A percentile compares a stretch with the other conserved stretches of the same genome.
Evolutionary conservation across 148 eudicot genomes (phyloP).

Genomic region (Rhododendron griersonianum): DNA sequence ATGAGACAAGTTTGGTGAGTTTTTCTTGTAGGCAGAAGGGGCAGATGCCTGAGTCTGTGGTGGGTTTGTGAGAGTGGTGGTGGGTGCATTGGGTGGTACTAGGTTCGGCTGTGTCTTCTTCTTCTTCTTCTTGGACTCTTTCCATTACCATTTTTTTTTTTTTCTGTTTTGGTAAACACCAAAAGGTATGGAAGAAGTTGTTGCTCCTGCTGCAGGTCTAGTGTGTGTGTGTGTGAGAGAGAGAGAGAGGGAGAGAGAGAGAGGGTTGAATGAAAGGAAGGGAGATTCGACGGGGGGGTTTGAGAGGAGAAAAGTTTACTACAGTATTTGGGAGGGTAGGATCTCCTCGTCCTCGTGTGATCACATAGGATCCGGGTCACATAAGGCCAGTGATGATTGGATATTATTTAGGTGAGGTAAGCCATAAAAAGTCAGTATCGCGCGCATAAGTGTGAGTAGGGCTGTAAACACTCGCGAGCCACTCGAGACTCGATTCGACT

Average conservation of each 20-base stretch:
- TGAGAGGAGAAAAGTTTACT: neutral
- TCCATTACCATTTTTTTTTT: constrained; percentile 38
- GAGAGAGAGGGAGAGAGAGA: neutral
- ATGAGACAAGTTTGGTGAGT: constrained; percentile 73
- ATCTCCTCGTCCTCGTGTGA: neutral
- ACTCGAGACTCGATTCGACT: too few relatives aligned
- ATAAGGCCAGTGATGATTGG: neutral
- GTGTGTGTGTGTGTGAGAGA: too few relatives aligned
- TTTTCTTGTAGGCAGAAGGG: constrained; percentile 87
- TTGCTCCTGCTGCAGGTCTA: neutral
- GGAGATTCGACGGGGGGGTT: neutral
- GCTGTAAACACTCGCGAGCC: too few relatives aligned
- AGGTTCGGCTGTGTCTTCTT: constrained; percentile 46
- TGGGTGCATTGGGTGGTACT: constrained; percentile 40
- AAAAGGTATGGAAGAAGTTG: neutral
- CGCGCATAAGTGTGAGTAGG: too few relatives aligned
- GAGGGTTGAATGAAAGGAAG: neutral
- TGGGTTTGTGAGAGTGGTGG: constrained; percentile 58
- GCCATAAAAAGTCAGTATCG: too few relatives aligned
- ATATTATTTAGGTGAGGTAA: too few relatives aligned
- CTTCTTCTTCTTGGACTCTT: constrained; percentile 49
- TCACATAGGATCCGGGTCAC: neutral
- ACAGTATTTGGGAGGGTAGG: neutral
- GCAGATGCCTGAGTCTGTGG: constrained; percentile 70
- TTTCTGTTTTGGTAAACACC: too few relatives aligned